Conservation (phyloP, 2,329 filamentous ascomycete species). For the Penicillium hesseltinei region DNA sequence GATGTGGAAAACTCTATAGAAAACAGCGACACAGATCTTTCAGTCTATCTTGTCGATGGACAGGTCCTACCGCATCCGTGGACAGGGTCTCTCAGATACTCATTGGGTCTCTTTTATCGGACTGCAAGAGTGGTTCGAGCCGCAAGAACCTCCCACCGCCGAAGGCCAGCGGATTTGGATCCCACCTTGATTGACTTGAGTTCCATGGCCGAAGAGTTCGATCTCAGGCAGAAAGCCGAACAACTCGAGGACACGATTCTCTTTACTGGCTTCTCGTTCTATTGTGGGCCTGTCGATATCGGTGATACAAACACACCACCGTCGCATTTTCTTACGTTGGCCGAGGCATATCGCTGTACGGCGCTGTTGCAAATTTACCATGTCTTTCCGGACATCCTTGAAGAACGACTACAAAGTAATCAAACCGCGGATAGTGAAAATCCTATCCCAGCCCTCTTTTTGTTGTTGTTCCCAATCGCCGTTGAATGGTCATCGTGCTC, state of each 20-base stretch:
- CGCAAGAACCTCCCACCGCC: conserved; percentile 16
- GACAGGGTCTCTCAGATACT: conserved; percentile 22
- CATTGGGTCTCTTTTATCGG: conserved; percentile 19
- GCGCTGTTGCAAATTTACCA: conserved; percentile 25
- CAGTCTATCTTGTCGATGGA: conserved; percentile 23
- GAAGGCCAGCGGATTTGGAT: conserved; percentile 9
- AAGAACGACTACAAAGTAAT: conserved; percentile 15
- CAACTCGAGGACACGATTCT: conserved; percentile 20
- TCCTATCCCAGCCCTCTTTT: conserved; percentile 15
- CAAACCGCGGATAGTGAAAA: conserved; percentile 8
- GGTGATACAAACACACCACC: conserved; percentile 25
- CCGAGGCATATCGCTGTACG: conserved; percentile 23
- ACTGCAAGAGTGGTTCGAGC: conserved; percentile 20
- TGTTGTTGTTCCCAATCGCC: conserved; percentile 13
- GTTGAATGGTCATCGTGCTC: conserved; percentile 8
- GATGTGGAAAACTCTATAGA: conserved; percentile 16
- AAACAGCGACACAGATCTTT: conserved; percentile 15
- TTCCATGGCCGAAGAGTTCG: conserved; percentile 18
- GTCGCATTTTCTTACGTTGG: conserved; percentile 23
- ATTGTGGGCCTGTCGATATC: conserved; percentile 24
- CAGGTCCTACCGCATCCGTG: conserved; percentile 22
- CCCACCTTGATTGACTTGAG: conserved; percentile 18
- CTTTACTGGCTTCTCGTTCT: conserved; percentile 21
- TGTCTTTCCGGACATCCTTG: conserved; percentile 23
- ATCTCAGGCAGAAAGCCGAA: conserved; percentile 20